phyloP scores from a whole-genome alignment of 23 red algal species.

The Agarophyton chilense region DNA sequence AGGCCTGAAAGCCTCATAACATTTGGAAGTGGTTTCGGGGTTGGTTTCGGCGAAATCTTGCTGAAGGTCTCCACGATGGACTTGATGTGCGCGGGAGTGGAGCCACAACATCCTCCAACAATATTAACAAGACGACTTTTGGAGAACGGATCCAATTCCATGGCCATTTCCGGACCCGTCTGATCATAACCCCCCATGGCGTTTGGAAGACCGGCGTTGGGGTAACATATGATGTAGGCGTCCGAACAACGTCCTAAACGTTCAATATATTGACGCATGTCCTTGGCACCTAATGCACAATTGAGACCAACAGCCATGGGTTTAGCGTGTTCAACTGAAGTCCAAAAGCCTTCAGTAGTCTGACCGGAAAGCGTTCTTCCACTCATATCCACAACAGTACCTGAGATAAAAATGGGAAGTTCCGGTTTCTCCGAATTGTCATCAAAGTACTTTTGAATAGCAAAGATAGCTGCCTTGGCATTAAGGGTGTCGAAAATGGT shows the following conservation, averaged over 20 bases:
- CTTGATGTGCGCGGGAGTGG: constrained; percentile 72
- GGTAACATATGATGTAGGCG: constrained; percentile 82
- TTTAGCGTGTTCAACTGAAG: constrained; percentile 60
- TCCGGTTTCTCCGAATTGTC: constrained; percentile 24
- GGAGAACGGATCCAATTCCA: constrained; percentile 45
- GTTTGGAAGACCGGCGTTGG: constrained; percentile 85
- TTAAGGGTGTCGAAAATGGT: constrained; percentile 92
- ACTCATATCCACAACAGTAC: constrained; percentile 83
- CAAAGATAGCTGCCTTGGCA: constrained; percentile 83
- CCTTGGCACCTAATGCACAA: constrained; percentile 84
- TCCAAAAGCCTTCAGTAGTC: constrained; percentile 92
- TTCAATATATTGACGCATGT: constrained; percentile 84
- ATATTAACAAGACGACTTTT: constrained; percentile 69
- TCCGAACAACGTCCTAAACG: constrained; percentile 69
- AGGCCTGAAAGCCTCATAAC: constrained; percentile 68
- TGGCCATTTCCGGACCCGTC: constrained; percentile 70
- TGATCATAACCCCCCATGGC: constrained; percentile 90
- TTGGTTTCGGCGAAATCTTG: constrained; percentile 28
- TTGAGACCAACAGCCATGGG: constrained; percentile 83
- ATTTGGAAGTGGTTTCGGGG: constrained; percentile 45
- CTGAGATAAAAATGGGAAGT: constrained; percentile 75
- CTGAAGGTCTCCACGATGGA: constrained; percentile 53
- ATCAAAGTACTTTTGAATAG: constrained; percentile 77
- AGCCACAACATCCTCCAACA: constrained; percentile 83
- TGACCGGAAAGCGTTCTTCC: constrained; percentile 85